These are phyloP conservation scores for Thielaviopsis musarum DNA, from an alignment of 2,329 filamentous ascomycete genomes.

Conservation along the genomic window DNA sequence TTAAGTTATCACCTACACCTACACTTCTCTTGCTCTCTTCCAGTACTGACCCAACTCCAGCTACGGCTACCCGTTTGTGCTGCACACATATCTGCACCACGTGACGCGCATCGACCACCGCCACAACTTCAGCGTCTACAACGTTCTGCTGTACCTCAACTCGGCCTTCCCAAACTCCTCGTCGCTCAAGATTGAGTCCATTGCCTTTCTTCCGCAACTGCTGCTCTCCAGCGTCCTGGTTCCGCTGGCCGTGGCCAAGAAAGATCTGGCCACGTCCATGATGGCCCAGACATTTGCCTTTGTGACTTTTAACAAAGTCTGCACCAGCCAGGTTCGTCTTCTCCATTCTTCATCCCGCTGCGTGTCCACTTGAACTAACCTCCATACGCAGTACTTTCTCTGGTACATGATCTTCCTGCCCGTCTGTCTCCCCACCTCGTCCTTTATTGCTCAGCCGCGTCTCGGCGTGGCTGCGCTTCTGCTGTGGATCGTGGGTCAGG, in stretches of 20 bases:
- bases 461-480: conserved; percentile 48
- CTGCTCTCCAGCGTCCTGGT: conserved; percentile 63
- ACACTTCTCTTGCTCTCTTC: neutral
- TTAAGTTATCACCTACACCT: neutral
- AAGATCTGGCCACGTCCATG: conserved; percentile 68
- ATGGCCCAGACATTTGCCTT: conserved; percentile 94
- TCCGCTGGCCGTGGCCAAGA: conserved; percentile 60
- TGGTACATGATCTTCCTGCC: conserved; percentile 95
- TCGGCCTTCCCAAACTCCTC: conserved; percentile 40
- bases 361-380: neutral
- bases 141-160: conserved; percentile 72
- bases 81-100: conserved; percentile 88
- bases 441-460: conserved; percentile 41
- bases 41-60: conserved; percentile 23
- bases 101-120: conserved; percentile 85
- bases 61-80: conserved; percentile 66
- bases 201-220: conserved; percentile 82
- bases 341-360: neutral
- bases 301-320: conserved; percentile 96
- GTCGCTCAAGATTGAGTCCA: conserved; percentile 44
- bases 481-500: conserved; percentile 66
- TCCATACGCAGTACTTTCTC: conserved; percentile 61
- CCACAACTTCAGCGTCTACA: conserved; percentile 97
- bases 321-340: conserved; percentile 71
- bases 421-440: conserved; percentile 71